Percentiles rank a stretch among this genome's conserved stretches.
These are phyloP conservation scores for Incumbomyces delicatus DNA, from an alignment of 2,329 filamentous ascomycete genomes.

Conservation along the genomic window DNA sequence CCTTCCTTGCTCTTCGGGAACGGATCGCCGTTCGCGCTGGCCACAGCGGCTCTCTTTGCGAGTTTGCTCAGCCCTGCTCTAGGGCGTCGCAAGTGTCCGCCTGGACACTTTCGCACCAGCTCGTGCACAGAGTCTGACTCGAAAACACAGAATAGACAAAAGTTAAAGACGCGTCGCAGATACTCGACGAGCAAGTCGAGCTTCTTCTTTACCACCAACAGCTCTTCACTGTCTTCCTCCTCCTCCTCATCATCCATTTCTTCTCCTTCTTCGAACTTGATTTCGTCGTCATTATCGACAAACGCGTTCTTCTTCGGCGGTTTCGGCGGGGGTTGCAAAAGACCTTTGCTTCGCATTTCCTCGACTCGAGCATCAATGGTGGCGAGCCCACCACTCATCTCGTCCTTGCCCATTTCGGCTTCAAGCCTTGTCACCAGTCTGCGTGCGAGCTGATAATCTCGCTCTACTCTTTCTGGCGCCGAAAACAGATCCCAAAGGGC, in stretches of 20 bases:
- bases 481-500: constrained; percentile 96
- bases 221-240: constrained; percentile 80
- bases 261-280: constrained; percentile 56
- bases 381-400: constrained; percentile 62
- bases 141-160: constrained; percentile 99
- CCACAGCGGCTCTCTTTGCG: constrained; percentile 74
- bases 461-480: constrained; percentile 82
- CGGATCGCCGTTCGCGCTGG: constrained; percentile 69
- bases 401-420: constrained; percentile 57
- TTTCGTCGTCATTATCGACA: constrained; percentile 35
- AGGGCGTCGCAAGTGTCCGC: constrained; percentile 89
- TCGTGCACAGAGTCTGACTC: constrained; percentile 97
- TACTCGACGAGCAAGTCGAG: constrained; percentile 95
- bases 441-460: constrained; percentile 74
- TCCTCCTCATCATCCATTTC: constrained; percentile 73
- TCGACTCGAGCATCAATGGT: constrained; percentile 84
- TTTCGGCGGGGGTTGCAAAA: constrained; percentile 55
- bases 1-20: constrained; percentile 76
- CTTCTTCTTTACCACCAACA: constrained; percentile 90
- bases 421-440: constrained; percentile 79
- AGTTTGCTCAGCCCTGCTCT: constrained; percentile 73
- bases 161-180: constrained; percentile 90
- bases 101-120: constrained; percentile 87
- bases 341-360: constrained; percentile 63
- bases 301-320: constrained; percentile 49